Evolutionary conservation across 495 filamentous ascomycete genomes (phyloP), one percentile per base, ranked within the genome.

Genomic region (Penicillium salamii): DNA sequence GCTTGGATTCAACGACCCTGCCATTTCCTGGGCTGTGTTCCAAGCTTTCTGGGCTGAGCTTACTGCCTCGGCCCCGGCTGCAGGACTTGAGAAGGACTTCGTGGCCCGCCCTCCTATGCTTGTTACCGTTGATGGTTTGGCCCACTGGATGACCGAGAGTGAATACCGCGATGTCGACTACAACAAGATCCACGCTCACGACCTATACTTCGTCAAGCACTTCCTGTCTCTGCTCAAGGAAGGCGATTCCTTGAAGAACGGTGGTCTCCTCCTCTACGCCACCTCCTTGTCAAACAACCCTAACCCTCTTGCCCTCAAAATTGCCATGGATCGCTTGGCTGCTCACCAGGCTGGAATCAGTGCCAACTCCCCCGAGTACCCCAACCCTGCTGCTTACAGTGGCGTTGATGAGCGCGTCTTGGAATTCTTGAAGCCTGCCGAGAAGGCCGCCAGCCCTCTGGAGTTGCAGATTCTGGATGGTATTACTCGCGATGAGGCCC

Each of bases 101-200:
- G 43, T 63, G 50, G 21, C 71, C 53, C 87, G 89, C 0, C 93
- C 92, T 7, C 91, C 91, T 0, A 75, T 95, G 42, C 71, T 96
- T 18, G 76, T 97, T 51, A 60, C 81, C 11, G 71, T 96, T 21
- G 93, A 98, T 70, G 84, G 84, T 44, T 71, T 97, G 17, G 74
- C 76, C 31, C 86, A 91, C 70, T 82, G 90, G 72, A 95, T 95
- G 88, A 74, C 75, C 49, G 49, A 72, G n/a, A 86, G 85, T 47
- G 76, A 78, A 17, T 97, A 98, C 69, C 82, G 85, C 43, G 76
- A 77, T 20, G 62, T 82, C 0, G 72, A 83, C 18, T 86, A 78
- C 58, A 74, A 88, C 43, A 79, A 70, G 15, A 87, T 98, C 58
- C 93, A 98, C 75, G 78, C 93, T 14, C 89, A 95, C 69, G 85